Evolutionary conservation across 2,329 filamentous ascomycete genomes (phyloP).

Genomic region (Botrytis paeoniae): DNA sequence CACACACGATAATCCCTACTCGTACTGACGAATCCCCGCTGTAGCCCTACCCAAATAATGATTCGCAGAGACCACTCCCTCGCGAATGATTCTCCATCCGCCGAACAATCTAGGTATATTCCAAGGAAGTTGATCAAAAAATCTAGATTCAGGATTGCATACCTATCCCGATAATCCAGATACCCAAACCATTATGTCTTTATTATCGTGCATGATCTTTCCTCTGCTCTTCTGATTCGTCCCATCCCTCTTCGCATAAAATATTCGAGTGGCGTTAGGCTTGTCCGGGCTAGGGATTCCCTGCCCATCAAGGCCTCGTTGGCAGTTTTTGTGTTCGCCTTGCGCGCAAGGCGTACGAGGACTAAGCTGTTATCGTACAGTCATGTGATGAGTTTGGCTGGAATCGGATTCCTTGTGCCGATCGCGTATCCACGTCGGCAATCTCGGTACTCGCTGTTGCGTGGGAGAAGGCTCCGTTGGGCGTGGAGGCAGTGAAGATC

Average conservation of each 20-base stretch:
- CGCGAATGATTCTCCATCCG: neutral
- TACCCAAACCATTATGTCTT: neutral
- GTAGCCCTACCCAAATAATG: neutral
- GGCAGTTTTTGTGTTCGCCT: constrained; percentile 1
- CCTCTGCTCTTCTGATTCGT: neutral
- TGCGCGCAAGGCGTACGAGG: constrained; percentile 2
- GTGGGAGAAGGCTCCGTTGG: neutral
- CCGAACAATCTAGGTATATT: neutral
- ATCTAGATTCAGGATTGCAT: neutral
- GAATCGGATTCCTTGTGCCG: neutral
- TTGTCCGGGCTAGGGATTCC: neutral
- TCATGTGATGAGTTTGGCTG: neutral
- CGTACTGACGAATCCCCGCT: neutral
- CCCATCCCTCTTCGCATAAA: neutral
- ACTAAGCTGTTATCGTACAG: neutral
- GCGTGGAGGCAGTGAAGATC: constrained; percentile 14
- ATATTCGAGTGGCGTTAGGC: constrained; percentile 4
- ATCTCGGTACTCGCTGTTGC: neutral
- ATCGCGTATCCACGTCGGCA: neutral
- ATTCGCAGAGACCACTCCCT: neutral
- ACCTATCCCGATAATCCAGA: neutral
- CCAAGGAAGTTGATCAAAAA: constrained; percentile 2
- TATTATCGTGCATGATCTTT: neutral
- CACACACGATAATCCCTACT: neutral
- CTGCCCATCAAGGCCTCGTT: neutral